Evolutionary conservation across 148 eudicot genomes (phyloP).

Genomic region (Cornus kousa): DNA sequence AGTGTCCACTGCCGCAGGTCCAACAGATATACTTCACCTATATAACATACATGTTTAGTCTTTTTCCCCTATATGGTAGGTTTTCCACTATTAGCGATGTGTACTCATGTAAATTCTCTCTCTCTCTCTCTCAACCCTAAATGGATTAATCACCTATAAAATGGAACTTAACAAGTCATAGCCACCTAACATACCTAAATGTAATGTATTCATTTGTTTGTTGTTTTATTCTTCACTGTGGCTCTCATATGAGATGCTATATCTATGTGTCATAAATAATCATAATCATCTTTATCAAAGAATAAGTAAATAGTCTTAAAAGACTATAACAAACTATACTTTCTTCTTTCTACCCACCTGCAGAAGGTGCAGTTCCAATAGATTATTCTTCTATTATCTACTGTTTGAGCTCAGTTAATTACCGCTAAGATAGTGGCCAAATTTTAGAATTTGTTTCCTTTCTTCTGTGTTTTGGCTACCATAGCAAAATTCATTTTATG

Average conservation of each 20-base stretch:
- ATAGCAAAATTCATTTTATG: not conserved
- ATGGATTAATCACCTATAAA: too few species aligned
- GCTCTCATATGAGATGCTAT: not conserved
- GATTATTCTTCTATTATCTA: not conserved
- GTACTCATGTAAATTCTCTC: not conserved
- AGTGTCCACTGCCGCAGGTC: too few species aligned
- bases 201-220: not conserved
- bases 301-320: not conserved
- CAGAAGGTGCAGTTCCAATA: not conserved
- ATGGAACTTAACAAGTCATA: not conserved
- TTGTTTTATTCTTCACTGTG: slow-evolving; percentile 2
- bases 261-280: not conserved
- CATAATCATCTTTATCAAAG: not conserved
- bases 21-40: too few species aligned
- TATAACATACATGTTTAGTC: too few species aligned
- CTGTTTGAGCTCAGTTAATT: not conserved
- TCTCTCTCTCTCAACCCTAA: too few species aligned
- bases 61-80: too few species aligned
- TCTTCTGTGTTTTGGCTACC: not conserved
- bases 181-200: not conserved
- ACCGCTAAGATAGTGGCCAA: not conserved
- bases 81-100: too few species aligned
- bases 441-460: not conserved
- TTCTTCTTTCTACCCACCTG: not conserved
- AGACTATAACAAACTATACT: not conserved